These are phyloP conservation scores for Aphanoascus verrucosus DNA, from an alignment of 2,329 filamentous ascomycete species.

Conservation along the genomic window DNA sequence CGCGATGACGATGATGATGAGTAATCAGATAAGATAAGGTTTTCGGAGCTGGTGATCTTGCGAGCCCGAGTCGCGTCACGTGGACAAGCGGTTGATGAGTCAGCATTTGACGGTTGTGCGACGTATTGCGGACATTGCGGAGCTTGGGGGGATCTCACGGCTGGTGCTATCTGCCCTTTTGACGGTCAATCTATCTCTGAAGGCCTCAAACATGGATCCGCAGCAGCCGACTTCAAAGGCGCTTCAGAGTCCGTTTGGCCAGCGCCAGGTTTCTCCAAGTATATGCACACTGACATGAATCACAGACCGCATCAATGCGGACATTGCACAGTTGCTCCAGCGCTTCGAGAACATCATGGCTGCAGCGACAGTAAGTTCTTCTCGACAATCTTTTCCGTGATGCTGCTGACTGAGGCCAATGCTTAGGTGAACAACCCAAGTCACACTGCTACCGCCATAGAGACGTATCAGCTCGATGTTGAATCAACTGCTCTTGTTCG, in stretches of 20 bases:
- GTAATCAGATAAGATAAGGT: constrained; percentile 4
- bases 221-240: constrained; percentile 16
- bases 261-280: constrained; percentile 8
- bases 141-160: too few species aligned
- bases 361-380: constrained; percentile 38
- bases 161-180: too few species aligned
- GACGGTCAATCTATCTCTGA: too few species aligned
- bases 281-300: not conserved
- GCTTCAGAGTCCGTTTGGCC: constrained; percentile 16
- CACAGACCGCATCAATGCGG: constrained; percentile 36
- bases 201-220: constrained; percentile 12
- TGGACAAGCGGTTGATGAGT: too few species aligned
- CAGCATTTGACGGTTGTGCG: too few species aligned
- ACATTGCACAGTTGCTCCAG: constrained; percentile 39
- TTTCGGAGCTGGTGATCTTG: too few species aligned
- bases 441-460: constrained; percentile 46
- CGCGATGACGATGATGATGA: constrained; percentile 1
- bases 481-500: constrained; percentile 49
- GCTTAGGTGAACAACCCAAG: constrained; percentile 41
- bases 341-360: constrained; percentile 48
- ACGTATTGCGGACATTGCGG: too few species aligned
- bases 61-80: too few species aligned
- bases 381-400: not conserved
- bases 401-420: constrained; percentile 1
- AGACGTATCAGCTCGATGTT: constrained; percentile 48